Conservation (phyloP, 495 filamentous ascomycete species). For the Penicillium daleae region DNA sequence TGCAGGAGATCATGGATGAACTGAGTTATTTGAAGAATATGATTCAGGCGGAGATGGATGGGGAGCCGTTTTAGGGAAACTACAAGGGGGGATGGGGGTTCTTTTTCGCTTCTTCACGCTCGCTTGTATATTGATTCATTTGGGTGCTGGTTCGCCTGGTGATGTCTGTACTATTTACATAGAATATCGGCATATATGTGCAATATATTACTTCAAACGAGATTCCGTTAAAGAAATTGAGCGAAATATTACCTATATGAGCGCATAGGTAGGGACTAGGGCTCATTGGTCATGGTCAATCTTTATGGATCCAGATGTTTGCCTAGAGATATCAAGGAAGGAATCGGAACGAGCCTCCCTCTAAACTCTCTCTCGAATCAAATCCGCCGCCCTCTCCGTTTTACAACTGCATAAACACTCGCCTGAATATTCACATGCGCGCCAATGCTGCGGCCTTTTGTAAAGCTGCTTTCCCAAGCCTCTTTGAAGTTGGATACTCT, state of each 20-base stretch:
- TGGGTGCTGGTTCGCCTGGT: background rate
- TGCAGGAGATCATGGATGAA: constrained; percentile 57
- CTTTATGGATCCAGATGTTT: no score
- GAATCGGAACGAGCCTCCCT: no score
- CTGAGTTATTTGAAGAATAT: constrained; percentile 56
- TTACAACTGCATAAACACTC: background rate
- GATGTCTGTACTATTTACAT: constrained; percentile 4
- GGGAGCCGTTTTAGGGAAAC: constrained; percentile 26
- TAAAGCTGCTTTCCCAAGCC: no score
- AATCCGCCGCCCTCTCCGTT: background rate
- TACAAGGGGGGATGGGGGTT: background rate
- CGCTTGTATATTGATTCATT: background rate
- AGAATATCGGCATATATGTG: background rate
- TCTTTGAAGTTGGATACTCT: no score
- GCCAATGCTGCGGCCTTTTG: no score
- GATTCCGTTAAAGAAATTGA: background rate
- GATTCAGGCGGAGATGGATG: constrained; percentile 46
- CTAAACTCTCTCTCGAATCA: background rate
- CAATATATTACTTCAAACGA: background rate
- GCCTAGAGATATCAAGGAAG: no score
- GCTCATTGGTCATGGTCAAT: no score
- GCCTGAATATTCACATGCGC: background rate
- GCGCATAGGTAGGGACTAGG: background rate
- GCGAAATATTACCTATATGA: background rate
- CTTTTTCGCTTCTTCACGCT: constrained; percentile 7